Conservation (phyloP, 257 asterid genomes). For the Marsdenia floribunda region DNA sequence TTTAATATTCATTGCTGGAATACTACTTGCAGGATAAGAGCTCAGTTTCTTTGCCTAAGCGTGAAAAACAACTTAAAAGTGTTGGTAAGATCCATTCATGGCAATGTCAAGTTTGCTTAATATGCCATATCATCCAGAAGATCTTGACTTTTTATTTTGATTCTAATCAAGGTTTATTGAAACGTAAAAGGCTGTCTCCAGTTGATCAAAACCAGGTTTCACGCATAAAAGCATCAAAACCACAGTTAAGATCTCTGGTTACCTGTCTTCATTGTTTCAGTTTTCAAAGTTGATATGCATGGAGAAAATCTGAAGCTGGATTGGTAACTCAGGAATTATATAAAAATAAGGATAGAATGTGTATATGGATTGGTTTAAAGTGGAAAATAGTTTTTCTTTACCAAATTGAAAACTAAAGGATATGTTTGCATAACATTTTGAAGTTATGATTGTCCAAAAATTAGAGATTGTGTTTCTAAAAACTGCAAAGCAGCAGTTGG, state of each 20-base stretch:
- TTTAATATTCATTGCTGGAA: background rate
- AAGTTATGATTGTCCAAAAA: too few species aligned
- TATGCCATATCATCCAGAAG: background rate
- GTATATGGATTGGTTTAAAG: too few species aligned
- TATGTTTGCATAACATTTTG: too few species aligned
- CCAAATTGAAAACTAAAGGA: too few species aligned
- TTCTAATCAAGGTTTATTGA: constrained; percentile 59
- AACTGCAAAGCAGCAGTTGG: too few species aligned
- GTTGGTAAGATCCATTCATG: constrained; percentile 45
- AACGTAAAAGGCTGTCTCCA: constrained; percentile 75
- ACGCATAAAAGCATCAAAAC: constrained; percentile 47
- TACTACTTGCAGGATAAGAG: constrained; percentile 58
- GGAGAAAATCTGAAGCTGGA: background rate
- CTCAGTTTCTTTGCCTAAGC: constrained; percentile 48
- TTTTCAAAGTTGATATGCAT: background rate
- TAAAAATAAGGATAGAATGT: background rate
- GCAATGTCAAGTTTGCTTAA: background rate
- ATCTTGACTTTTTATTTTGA: constrained; percentile 17
- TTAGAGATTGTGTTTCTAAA: too few species aligned
- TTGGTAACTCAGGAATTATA: background rate
- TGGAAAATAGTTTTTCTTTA: too few species aligned
- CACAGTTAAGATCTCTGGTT: constrained; percentile 61
- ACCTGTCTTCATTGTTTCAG: background rate
- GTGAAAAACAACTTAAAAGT: constrained; percentile 75
- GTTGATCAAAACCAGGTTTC: constrained; percentile 66